Evolutionary conservation across 108 stramenopile genomes (phyloP).

Genomic region (Cyclotella choctawhatcheeana): DNA sequence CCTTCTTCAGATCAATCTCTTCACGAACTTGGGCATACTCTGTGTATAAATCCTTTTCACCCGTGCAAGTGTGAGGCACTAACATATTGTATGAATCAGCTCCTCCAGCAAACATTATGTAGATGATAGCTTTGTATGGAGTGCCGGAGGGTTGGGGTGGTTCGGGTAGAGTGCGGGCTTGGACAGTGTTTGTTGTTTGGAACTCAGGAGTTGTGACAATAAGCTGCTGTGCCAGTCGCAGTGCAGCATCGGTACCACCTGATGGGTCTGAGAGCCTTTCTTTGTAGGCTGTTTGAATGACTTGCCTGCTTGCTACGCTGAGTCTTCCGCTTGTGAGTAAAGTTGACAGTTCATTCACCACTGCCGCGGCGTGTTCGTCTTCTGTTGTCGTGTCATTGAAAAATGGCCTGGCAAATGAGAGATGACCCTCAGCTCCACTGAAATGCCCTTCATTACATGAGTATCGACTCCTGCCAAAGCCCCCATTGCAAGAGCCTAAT

Average conservation of each 20-base stretch:
- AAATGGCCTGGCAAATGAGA: conserved; percentile 36
- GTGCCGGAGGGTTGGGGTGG: conserved; percentile 19
- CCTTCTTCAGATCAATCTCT: conserved; percentile 36
- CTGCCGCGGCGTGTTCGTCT: conserved; percentile 28
- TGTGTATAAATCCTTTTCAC: conserved; percentile 33
- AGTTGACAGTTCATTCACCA: conserved; percentile 43
- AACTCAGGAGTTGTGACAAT: conserved; percentile 48
- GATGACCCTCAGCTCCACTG: conserved; percentile 19
- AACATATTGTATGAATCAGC: conserved; percentile 65
- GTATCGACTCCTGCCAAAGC: conserved; percentile 29
- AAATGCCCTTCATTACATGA: conserved; percentile 11
- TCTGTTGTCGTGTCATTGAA: conserved; percentile 10
- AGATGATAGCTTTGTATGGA: conserved; percentile 66
- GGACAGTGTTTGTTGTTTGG: conserved; percentile 47
- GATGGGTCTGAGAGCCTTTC: conserved; percentile 17
- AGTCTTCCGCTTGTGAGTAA: conserved; percentile 61
- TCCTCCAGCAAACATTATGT: conserved; percentile 57
- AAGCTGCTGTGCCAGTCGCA: conserved; percentile 42
- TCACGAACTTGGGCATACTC: conserved; percentile 42
- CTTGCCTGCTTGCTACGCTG: conserved; percentile 27
- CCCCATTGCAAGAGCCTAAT: conserved; percentile 48
- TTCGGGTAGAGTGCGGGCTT: conserved; percentile 9
- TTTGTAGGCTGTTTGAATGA: conserved; percentile 31
- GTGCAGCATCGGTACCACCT: conserved; percentile 18
- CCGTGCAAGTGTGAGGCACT: conserved; percentile 48